Evolutionary conservation across 73 alveolate species (phyloP).

Genomic region (Paramecium biaurelia): DNA sequence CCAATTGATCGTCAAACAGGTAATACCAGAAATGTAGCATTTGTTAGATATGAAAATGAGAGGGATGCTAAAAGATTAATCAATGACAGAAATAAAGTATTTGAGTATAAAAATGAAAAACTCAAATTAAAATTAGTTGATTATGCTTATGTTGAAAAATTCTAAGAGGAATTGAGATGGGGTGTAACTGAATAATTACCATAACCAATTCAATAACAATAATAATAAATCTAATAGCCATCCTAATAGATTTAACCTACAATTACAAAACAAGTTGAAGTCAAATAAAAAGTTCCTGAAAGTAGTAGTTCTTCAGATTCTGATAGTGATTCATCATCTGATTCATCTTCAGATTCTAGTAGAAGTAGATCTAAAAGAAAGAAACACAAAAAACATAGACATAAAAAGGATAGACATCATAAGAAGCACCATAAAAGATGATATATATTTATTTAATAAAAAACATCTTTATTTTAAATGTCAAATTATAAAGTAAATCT

Average conservation of each 20-base stretch:
- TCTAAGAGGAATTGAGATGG: conserved; percentile 45
- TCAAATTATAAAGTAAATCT: neutral
- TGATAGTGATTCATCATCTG: conserved; percentile 17
- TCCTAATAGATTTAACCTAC: neutral
- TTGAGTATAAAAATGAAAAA: neutral
- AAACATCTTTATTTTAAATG: neutral
- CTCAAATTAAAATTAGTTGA: conserved; percentile 10
- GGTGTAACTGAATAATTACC: neutral
- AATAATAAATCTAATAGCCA: neutral
- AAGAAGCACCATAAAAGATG: conserved; percentile 20
- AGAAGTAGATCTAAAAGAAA: conserved; percentile 1
- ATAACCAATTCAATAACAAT: neutral
- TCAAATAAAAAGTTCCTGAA: neutral
- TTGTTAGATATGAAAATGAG: conserved; percentile 70
- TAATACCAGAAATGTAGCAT: conserved; percentile 74
- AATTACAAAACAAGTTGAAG: neutral
- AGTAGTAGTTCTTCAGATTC: conserved; percentile 4
- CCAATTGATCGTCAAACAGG: conserved; percentile 74
- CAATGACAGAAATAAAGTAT: neutral
- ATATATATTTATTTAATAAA: neutral
- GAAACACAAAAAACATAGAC: conserved; percentile 2
- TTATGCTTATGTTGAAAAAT: conserved; percentile 24
- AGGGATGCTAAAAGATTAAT: conserved; percentile 59
- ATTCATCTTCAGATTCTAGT: conserved; percentile 14
- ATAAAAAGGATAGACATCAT: neutral